Percentiles rank a stretch among this genome's conserved stretches.
These are phyloP conservation scores for Rhodotorula babjevae DNA, from an alignment of 768 basidiomycete species.

Conservation along the genomic window DNA sequence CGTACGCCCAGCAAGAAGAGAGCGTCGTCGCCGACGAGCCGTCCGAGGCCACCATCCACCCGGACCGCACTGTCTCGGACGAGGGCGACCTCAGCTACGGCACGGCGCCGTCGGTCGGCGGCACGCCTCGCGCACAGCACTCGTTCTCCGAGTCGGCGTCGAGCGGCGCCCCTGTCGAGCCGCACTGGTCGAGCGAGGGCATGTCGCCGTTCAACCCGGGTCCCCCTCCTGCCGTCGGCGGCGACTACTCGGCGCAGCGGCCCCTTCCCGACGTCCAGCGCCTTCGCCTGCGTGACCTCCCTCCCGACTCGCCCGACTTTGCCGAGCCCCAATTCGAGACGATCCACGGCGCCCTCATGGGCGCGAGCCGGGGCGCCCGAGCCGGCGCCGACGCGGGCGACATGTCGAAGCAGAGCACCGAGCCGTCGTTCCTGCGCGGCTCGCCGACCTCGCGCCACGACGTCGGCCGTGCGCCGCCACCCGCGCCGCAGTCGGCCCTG, in stretches of 20 bases:
- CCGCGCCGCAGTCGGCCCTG: constrained; percentile 39
- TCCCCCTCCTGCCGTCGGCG: background rate
- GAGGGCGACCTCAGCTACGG: constrained; percentile 17
- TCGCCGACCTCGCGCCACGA: background rate
- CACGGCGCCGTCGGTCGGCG: constrained; percentile 5
- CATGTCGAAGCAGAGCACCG: constrained; percentile 5
- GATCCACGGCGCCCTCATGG: constrained; percentile 7
- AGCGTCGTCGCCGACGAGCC: constrained; percentile 57
- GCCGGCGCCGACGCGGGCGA: background rate
- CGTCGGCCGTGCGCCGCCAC: background rate
- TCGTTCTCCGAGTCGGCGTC: background rate
- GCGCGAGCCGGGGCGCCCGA: background rate
- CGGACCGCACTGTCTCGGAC: constrained; percentile 24
- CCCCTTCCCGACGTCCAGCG: constrained; percentile 14
- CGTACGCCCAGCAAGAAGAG: constrained; percentile 55
- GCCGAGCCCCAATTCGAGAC: constrained; percentile 39
- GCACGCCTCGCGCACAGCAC: constrained; percentile 1
- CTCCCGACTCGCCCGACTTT: constrained; percentile 42
- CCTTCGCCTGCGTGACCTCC: constrained; percentile 24
- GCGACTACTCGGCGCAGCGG: constrained; percentile 6
- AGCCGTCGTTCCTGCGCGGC: constrained; percentile 25
- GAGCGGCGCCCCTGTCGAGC: constrained; percentile 5
- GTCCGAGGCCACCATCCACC: constrained; percentile 39
- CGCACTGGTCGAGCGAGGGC: constrained; percentile 15
- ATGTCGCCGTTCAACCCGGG: constrained; percentile 2